These are phyloP conservation scores for Punica granatum DNA, from an alignment of 345 rosid genomes.

Conservation along the genomic window DNA sequence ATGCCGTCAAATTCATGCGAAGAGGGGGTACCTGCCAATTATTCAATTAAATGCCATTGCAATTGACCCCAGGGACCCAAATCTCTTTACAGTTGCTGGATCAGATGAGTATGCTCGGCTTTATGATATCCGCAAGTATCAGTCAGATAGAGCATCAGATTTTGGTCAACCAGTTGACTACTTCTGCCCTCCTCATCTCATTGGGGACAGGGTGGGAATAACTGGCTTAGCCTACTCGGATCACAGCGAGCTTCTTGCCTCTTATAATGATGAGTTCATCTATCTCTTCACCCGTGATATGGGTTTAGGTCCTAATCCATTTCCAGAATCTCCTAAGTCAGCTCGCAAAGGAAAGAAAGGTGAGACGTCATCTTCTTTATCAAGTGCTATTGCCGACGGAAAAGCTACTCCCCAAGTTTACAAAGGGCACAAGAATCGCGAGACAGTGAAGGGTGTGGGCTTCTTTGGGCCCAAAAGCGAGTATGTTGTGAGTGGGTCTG, in stretches of 20 bases:
- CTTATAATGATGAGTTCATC: constrained; percentile 69
- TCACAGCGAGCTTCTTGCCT: constrained; percentile 83
- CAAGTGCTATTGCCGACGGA: constrained; percentile 18
- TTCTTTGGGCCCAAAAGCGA: constrained; percentile 86
- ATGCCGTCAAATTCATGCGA: constrained; percentile 35
- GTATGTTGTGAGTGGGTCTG: constrained; percentile 93
- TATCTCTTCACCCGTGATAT: constrained; percentile 65
- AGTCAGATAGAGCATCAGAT: constrained; percentile 43
- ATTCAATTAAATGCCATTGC: constrained; percentile 60
- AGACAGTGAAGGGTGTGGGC: constrained; percentile 79
- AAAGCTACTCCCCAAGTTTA: constrained; percentile 47
- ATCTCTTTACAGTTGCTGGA: constrained; percentile 77
- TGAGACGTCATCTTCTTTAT: constrained; percentile 14
- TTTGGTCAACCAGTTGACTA: constrained; percentile 47
- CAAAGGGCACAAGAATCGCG: constrained; percentile 68
- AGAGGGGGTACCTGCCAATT: constrained; percentile 28
- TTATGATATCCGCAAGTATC: constrained; percentile 73
- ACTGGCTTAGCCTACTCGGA: constrained; percentile 90
- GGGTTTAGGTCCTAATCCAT: constrained; percentile 69
- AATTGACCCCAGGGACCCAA: constrained; percentile 73
- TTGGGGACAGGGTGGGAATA: constrained; percentile 62
- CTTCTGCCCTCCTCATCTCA: constrained; percentile 73
- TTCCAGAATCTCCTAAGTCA: constrained; percentile 23
- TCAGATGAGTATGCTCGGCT: constrained; percentile 72
- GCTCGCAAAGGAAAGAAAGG: constrained; percentile 24